Conservation (phyloP, 148 eudicot genomes). For the Silene latifolia region DNA sequence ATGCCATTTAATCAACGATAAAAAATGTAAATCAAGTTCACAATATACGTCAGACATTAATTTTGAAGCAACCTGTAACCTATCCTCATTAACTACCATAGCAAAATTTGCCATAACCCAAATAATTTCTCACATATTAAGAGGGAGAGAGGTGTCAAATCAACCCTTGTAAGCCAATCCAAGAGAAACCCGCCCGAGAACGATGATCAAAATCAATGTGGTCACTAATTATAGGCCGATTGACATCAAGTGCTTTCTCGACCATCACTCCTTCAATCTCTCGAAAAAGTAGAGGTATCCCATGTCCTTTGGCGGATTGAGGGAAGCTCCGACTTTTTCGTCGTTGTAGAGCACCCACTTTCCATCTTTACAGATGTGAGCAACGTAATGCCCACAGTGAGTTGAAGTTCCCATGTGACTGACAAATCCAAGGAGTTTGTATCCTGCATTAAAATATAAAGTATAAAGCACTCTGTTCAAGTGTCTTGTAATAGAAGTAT, state of each 20-base stretch:
- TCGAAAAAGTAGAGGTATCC: slow-evolving; percentile 90
- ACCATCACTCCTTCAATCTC: slow-evolving; percentile 41
- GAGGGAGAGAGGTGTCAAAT: background rate
- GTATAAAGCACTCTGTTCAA: background rate
- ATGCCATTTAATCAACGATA: background rate
- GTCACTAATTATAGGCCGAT: background rate
- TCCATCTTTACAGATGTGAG: slow-evolving; percentile 83
- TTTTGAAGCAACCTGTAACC: background rate
- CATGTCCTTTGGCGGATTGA: slow-evolving; percentile 93
- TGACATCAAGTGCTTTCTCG: background rate
- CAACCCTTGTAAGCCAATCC: background rate
- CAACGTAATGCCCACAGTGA: slow-evolving; percentile 96
- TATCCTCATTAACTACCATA: background rate
- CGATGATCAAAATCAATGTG: background rate
- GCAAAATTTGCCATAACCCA: slow-evolving; percentile 7
- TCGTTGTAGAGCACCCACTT: slow-evolving; percentile 93
- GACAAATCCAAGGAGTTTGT: slow-evolving; percentile 75
- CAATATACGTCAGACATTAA: background rate
- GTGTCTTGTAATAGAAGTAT: background rate
- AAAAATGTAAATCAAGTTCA: background rate
- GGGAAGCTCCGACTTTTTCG: slow-evolving; percentile 78
- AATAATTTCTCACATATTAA: background rate
- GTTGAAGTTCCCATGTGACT: slow-evolving; percentile 98
- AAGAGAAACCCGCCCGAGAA: background rate
- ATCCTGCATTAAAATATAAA: slow-evolving; percentile 40